phyloP scores from a whole-genome alignment of 2,329 filamentous ascomycete genomes.

The Diaporthe citri region DNA sequence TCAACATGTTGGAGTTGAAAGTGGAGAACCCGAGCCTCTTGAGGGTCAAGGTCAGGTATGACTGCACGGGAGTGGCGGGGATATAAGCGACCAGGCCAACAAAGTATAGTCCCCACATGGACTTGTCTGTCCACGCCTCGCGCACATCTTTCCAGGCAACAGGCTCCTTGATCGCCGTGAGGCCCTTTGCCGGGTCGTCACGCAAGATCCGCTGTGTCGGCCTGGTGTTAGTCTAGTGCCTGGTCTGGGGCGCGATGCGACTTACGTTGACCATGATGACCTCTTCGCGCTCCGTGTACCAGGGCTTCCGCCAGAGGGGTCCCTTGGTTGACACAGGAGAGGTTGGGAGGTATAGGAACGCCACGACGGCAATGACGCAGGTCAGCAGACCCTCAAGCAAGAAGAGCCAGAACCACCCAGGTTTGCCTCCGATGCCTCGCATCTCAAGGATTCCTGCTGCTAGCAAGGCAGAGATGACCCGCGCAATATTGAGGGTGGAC shows the following conservation, averaged over 20 bases:
- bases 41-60: slow-evolving; percentile 68
- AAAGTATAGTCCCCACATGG: slow-evolving; percentile 64
- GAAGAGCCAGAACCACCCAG: slow-evolving; percentile 69
- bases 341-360: slow-evolving; percentile 69
- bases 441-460: slow-evolving; percentile 63
- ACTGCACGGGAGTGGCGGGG: slow-evolving; percentile 59
- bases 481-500: slow-evolving; percentile 61
- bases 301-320: slow-evolving; percentile 71
- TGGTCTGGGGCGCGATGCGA: background rate
- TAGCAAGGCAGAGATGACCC: slow-evolving; percentile 61
- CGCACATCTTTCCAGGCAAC: slow-evolving; percentile 58
- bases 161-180: slow-evolving; percentile 59
- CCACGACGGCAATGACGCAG: slow-evolving; percentile 62
- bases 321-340: slow-evolving; percentile 76
- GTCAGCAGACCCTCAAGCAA: slow-evolving; percentile 59
- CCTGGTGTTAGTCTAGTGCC: slow-evolving; percentile 24
- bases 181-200: slow-evolving; percentile 66
- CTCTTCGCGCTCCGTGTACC: slow-evolving; percentile 77
- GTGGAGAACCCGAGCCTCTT: slow-evolving; percentile 69
- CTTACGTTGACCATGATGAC: slow-evolving; percentile 74
- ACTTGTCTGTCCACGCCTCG: slow-evolving; percentile 58
- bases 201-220: slow-evolving; percentile 58
- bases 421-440: slow-evolving; percentile 59
- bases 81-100: slow-evolving; percentile 64
- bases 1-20: slow-evolving; percentile 72